Base-by-base conservation (phyloP, 2,329 filamentous ascomycete species). In the Myriosclerotinia scirpicola region DNA sequence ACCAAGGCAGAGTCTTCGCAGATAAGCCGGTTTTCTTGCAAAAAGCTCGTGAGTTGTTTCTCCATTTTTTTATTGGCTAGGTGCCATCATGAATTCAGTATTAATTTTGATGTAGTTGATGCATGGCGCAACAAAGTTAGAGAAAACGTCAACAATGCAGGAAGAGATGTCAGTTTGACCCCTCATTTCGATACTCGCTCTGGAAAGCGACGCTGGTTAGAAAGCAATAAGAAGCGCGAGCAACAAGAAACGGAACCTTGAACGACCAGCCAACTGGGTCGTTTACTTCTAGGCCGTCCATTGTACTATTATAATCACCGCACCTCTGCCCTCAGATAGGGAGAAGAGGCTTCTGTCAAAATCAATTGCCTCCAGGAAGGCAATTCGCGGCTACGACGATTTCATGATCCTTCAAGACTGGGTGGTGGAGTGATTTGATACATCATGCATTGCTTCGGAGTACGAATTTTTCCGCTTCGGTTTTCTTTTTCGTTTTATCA, bases 71-170 rank as follows among this genome's bases (percentile, higher is more conserved):
- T 12, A 14, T 26, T 58, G n/a, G 22, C 26, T 50, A 56, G 55
- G 17, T 14, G 36, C 8, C 30, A 36, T 40, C 3, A 14, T 42
- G 40, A 14, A 40, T 38, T 59, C 34, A 56, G 58, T 53, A 69
- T n/a, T 64, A 15, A 53, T 59, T 66, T 68, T 67, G 48, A n/a
- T 50, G 66, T 73, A 96, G 93, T 98, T 78, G 94, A 98, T 78
- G 92, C 91, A 69, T 97, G 97, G 78, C 90, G 94, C 77, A 94
- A 92, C 75, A 97, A 96, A 82, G 95, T 93, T 78, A 87, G 90
- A 70, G 89, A 85, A 71, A 90, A 90, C 65, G 93, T 96, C 80
- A 86, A 96, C 74, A 87, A 85, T 30, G 85, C 88, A 54, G 90
- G 91, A 74, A 89, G 92, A 75, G 92, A 96, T 69, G 84, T 92